Evolutionary conservation across 2,329 filamentous ascomycete species (phyloP).

Genomic region (Camillea tinctor): DNA sequence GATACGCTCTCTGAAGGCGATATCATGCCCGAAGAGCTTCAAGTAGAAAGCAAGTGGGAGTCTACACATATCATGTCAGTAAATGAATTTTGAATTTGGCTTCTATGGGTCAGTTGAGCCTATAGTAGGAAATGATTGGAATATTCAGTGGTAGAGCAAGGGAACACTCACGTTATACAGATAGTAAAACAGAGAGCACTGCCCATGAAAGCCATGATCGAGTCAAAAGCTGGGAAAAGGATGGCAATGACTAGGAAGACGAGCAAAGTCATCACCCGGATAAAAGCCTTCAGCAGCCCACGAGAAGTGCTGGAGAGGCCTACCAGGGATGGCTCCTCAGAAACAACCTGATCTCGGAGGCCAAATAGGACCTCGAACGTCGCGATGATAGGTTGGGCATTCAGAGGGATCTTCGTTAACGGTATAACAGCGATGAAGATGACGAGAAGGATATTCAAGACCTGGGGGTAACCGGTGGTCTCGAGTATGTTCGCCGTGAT

Average conservation of each 20-base stretch:
- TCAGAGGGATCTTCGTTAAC: constrained; percentile 90
- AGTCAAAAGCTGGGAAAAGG: constrained; percentile 74
- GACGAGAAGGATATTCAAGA: constrained; percentile 75
- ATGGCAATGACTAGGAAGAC: constrained; percentile 73
- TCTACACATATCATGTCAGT: constrained; percentile 27
- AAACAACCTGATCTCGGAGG: constrained; percentile 50
- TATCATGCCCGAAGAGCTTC: constrained; percentile 78
- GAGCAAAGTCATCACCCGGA: constrained; percentile 67
- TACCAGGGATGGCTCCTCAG: constrained; percentile 46
- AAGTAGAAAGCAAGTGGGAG: constrained; percentile 86
- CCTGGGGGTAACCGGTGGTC: constrained; percentile 69
- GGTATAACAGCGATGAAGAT: constrained; percentile 90
- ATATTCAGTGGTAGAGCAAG: neutral
- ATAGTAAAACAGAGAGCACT: constrained; percentile 90
- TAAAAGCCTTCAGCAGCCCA: constrained; percentile 53
- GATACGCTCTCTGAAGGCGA: constrained; percentile 61
- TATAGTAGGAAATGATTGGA: neutral
- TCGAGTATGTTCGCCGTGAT: constrained; percentile 87
- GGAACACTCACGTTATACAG: constrained; percentile 68
- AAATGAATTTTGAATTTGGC: neutral
- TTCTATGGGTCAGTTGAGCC: neutral
- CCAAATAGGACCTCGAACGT: constrained; percentile 81
- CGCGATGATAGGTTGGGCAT: constrained; percentile 81
- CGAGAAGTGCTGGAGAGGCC: constrained; percentile 58
- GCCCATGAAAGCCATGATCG: constrained; percentile 88